Evolutionary conservation across 2,329 filamentous ascomycete species (phyloP).

Genomic region (Penicillium rolfsii): DNA sequence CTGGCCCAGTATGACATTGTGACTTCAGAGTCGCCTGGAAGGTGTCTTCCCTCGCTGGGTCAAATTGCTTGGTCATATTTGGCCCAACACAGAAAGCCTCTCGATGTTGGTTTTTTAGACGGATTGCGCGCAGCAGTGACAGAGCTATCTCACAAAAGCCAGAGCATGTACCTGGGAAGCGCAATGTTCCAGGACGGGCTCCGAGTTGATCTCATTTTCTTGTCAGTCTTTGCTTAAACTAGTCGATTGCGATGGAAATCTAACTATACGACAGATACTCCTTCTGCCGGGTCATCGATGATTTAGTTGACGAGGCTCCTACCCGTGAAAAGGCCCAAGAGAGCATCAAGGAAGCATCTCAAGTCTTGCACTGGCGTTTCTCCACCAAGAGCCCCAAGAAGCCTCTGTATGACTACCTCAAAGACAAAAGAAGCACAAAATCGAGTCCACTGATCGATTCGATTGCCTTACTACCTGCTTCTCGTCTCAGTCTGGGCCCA

Average conservation of each 20-base stretch:
- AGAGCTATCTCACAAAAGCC: slow-evolving; percentile 65
- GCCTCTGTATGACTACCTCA: slow-evolving; percentile 66
- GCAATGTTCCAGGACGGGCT: slow-evolving; percentile 69
- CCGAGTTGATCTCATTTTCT: slow-evolving; percentile 67
- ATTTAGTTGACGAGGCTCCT: slow-evolving; percentile 69
- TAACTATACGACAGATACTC: slow-evolving; percentile 32
- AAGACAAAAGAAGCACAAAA: slow-evolving; percentile 50
- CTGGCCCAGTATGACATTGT: slow-evolving; percentile 54
- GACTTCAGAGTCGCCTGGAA: background rate
- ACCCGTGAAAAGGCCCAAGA: slow-evolving; percentile 31
- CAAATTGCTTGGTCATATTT: slow-evolving; percentile 18
- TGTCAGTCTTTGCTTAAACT: slow-evolving; percentile 47
- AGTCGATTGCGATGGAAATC: slow-evolving; percentile 22
- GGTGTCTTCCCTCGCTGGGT: slow-evolving; percentile 26
- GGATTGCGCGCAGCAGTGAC: slow-evolving; percentile 63
- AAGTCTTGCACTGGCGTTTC: slow-evolving; percentile 53
- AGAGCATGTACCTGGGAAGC: slow-evolving; percentile 74
- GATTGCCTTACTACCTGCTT: background rate
- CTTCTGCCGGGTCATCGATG: slow-evolving; percentile 73
- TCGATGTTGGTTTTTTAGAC: slow-evolving; percentile 58
- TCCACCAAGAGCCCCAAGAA: slow-evolving; percentile 61
- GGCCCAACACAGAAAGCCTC: slow-evolving; percentile 48
- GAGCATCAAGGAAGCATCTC: background rate
- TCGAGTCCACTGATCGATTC: background rate
- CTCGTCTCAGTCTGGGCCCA: background rate